These are phyloP conservation scores for Thelephora ganbajun DNA, from an alignment of 768 basidiomycete species.

Conservation along the genomic window DNA sequence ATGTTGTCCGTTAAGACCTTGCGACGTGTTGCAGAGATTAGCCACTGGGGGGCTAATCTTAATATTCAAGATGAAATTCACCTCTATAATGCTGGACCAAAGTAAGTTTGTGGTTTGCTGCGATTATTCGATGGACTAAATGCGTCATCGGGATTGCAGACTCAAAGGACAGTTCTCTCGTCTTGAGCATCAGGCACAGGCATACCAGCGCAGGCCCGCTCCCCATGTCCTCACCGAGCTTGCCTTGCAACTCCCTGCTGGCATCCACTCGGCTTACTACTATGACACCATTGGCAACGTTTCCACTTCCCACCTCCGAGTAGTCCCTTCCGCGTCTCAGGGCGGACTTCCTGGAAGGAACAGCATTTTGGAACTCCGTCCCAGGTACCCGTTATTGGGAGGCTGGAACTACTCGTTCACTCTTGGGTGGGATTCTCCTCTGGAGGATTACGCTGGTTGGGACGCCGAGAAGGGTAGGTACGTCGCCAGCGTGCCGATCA, in stretches of 20 bases:
- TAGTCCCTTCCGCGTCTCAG: slow-evolving; percentile 41
- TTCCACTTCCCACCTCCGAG: slow-evolving; percentile 79
- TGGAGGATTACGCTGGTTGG: slow-evolving; percentile 57
- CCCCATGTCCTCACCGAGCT: slow-evolving; percentile 63
- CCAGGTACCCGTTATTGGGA: slow-evolving; percentile 86
- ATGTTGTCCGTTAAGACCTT: slow-evolving; percentile 64
- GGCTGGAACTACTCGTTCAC: slow-evolving; percentile 98
- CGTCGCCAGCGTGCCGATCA: slow-evolving; percentile 70
- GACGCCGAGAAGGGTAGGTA: slow-evolving; percentile 51
- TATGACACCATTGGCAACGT: slow-evolving; percentile 93
- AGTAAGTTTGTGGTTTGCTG: slow-evolving; percentile 35
- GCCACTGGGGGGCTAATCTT: slow-evolving; percentile 93
- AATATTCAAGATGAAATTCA: slow-evolving; percentile 84
- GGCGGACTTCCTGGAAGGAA: slow-evolving; percentile 33
- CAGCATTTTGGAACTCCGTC: slow-evolving; percentile 69
- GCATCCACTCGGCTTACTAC: slow-evolving; percentile 73
- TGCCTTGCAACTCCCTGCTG: slow-evolving; percentile 69
- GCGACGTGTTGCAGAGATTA: slow-evolving; percentile 74
- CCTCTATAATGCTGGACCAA: slow-evolving; percentile 82
- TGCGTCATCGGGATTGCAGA: slow-evolving; percentile 24
- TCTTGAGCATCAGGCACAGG: slow-evolving; percentile 68
- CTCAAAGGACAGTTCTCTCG: slow-evolving; percentile 95
- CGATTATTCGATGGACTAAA: neutral
- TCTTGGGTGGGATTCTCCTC: slow-evolving; percentile 84
- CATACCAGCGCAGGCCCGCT: slow-evolving; percentile 50